Conservation (phyloP, 331 rosid genomes). For the Acacia pycnantha region DNA sequence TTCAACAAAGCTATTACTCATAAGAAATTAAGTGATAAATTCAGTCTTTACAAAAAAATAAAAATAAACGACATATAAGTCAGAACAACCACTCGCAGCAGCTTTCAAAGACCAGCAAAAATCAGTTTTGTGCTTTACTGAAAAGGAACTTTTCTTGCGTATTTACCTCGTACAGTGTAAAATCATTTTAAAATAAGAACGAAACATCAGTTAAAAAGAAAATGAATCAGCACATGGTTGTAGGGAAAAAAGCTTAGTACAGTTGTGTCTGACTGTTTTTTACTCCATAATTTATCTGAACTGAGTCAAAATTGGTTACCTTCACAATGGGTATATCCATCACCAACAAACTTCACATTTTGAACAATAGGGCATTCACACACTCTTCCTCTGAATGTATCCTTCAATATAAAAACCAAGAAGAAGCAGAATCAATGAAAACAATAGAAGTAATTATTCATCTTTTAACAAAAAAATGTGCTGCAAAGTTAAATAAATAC, state of each 20-base stretch:
- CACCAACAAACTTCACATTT: constrained; percentile 79
- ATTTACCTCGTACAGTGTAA: not conserved
- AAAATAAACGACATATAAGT: not conserved
- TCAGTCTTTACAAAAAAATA: not conserved
- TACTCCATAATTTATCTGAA: constrained; percentile 10
- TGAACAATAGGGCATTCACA: constrained; percentile 93
- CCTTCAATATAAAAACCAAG: constrained; percentile 46
- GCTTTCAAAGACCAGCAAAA: not conserved
- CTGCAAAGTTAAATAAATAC: constrained; percentile 44
- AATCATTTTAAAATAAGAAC: not conserved
- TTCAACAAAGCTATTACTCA: constrained; percentile 21
- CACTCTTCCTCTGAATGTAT: constrained; percentile 94
- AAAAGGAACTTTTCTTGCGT: not conserved
- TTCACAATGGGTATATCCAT: constrained; percentile 90
- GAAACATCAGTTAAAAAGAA: not conserved
- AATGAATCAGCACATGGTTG: not conserved
- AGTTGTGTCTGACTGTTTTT: not conserved
- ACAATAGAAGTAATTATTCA: not conserved
- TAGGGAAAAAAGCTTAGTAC: not conserved
- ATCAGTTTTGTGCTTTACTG: not conserved
- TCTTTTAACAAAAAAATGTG: not conserved
- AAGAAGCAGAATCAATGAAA: constrained; percentile 16
- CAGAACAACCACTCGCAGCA: not conserved
- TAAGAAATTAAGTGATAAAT: not conserved
- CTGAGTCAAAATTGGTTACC: constrained; percentile 44